Evolutionary conservation across 2,329 filamentous ascomycete species (phyloP), one percentile per base, ranked within the genome.

Genomic region (Falciphora oryzae): DNA sequence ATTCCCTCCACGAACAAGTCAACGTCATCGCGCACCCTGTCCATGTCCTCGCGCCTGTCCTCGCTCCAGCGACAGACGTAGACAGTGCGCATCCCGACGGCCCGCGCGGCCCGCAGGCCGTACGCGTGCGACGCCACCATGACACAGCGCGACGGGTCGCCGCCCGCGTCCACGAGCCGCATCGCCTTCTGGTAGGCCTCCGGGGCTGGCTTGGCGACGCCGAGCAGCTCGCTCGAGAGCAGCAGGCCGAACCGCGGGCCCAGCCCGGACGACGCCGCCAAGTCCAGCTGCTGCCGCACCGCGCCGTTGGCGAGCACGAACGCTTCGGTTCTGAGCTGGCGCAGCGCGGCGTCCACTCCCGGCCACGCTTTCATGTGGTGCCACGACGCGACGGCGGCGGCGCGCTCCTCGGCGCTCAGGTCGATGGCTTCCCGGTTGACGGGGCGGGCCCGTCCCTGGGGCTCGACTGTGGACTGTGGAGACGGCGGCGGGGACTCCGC

Each of bases 361-460:
- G 79, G 77, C 83, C 83, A 86, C 2, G 82, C 77, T 7, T 69
- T 72, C 72, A 83, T 80, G 5, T 70, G 66, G 68, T 85, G 81
- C 83, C 83, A 85, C 25, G 77, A 74, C 4, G 68, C 61, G 3
- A 80, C 73, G 44, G 44, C 44, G 44, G 10, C 11, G 44, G 22
- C 44, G 11, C 22, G 10, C 44, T 50, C 44, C 44, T 10, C 44
- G 44, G 11, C 44, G 44, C 11, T 50, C 44, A 50, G 44, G 44
- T 11, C 44, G 11, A 11, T 10, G 22, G 11, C 44, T n/a, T n/a
- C n/a, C n/a, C n/a, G n/a, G n/a, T n/a, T n/a, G n/a, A n/a, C n/a
- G n/a, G n/a, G n/a, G n/a, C n/a, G n/a, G n/a, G n/a, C n/a, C n/a
- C n/a, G n/a, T n/a, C n/a, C n/a, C n/a, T n/a, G n/a, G n/a, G n/a